Evolutionary conservation across 306 rosid genomes (phyloP).

Genomic region (Spatholobus suberectus): DNA sequence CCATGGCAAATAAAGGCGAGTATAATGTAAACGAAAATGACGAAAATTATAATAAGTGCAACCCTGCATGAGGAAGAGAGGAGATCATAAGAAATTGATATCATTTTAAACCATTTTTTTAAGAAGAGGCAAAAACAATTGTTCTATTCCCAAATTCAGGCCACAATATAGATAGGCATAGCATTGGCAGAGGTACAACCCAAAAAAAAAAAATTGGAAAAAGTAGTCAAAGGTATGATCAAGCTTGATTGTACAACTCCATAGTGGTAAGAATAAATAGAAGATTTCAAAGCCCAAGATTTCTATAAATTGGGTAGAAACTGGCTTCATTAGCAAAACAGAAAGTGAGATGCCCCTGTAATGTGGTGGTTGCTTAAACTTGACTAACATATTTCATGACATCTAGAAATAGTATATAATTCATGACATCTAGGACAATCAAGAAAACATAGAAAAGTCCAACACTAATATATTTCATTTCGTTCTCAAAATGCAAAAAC

Average conservation of each 20-base stretch:
- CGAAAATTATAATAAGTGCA: conserved; percentile 61
- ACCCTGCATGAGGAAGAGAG: conserved; percentile 60
- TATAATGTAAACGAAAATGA: conserved; percentile 58
- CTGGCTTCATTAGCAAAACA: background rate
- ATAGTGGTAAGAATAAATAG: background rate
- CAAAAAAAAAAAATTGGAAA: background rate
- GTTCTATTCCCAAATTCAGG: background rate
- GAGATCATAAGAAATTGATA: background rate
- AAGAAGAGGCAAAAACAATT: background rate
- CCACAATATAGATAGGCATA: no score
- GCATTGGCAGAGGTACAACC: no score
- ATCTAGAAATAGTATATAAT: background rate
- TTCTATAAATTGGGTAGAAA: background rate
- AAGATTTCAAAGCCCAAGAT: background rate
- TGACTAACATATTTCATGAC: no score
- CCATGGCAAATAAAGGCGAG: conserved; percentile 84
- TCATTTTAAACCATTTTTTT: background rate
- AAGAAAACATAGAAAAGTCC: background rate
- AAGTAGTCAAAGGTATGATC: background rate
- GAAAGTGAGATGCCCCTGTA: background rate
- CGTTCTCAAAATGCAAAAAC: background rate
- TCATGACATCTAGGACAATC: background rate
- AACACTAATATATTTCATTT: background rate
- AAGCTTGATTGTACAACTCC: background rate
- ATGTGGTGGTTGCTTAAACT: background rate